Evolutionary conservation across 148 eudicot genomes (phyloP), one percentile per base, ranked within the genome.

Genomic region (Suaeda aralocaspica): DNA sequence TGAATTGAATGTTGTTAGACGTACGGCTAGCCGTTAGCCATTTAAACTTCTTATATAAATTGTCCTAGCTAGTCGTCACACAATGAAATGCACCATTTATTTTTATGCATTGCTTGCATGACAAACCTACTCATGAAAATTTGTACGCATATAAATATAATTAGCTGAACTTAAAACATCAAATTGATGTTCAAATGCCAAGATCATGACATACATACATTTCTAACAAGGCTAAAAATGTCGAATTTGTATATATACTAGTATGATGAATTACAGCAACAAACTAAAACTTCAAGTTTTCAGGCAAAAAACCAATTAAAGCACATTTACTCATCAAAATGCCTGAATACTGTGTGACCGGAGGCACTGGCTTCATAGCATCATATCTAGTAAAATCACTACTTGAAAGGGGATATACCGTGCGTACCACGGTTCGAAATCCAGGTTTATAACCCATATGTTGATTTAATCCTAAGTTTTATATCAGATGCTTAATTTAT

Each of bases 331-430:
- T 1, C 22, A 62, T 56, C 53, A 67, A 72, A 51, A 92, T 93
- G 98, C 86, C 85, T 3, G 89, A 83, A 59, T 93, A 88, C 46
- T 90, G 96, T 68, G 95, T 93, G 45, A 93, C 98, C 4, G 98
- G 98, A 22, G 98, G 98, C 22, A 88, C 96, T 0, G 98, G 98
- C 7, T 85, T 93, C 72, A 88, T 93, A 66, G 98, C 92, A 64
- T 84, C 91, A 45, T 82, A 88, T 82, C 74, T 93, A 4, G 83
- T 90, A 49, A 88, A 87, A 61, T 76, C 89, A 0, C 76, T 93
- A 73, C 84, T 93, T 18, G 81, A 85, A 48, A 74, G 73, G 49
- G 98, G 98, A 31, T 82, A 93, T 49, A 66, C 45, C 22, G 98
- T 93, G 21, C 83, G 95, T 42, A 82, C 95, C 60, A 93, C 96